Evolutionary conservation across 345 rosid species (phyloP), one percentile per base, ranked within the genome.

Genomic region (Brassica carinata): DNA sequence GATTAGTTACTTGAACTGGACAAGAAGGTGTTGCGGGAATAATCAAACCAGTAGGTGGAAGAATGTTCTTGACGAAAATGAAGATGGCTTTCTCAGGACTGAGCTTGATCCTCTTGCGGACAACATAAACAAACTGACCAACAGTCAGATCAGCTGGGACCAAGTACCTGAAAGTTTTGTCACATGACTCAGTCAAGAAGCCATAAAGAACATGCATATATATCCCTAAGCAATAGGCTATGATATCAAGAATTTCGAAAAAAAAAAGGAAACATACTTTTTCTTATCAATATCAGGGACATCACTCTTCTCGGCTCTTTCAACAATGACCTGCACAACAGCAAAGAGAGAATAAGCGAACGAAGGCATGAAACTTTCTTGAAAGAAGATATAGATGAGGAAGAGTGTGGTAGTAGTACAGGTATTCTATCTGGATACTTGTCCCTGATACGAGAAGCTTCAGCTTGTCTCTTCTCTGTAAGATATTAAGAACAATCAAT

Each of bases 401-500:
- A 48, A 8, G 55, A 48, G 15, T 40, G 5, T 40, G 48, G n/a
- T 4, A 48, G 53, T 45, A 10, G 5, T 48, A 48, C 29, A 8
- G 97, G 99, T 64, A 96, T 96, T 90, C 99, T 89, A 74, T 96
- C 99, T 0, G 97, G 96, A 78, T 96, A 96, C 81, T 93, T 96
- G 77, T 95, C 99, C 83, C 96, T 87, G 79, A 95, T 95, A 55
- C 99, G 94, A 58, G 86, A 88, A 78, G 99, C 88, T 82, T 96
- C 99, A 0, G 97, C 96, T 78, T 96, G 97, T 83, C 99, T 90
- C 96, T 96, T 89, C 67, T 96, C 99, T 95, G 88, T 10, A 78
- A 87, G 3, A 67, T 14, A 14, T 48, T 13, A 48, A 48, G 15
- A 48, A 0, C 55, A 48, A 48, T 48, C 55, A 48, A 13, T 48